Conservation (phyloP, 768 basidiomycete species). For the Trametes cubensis region DNA sequence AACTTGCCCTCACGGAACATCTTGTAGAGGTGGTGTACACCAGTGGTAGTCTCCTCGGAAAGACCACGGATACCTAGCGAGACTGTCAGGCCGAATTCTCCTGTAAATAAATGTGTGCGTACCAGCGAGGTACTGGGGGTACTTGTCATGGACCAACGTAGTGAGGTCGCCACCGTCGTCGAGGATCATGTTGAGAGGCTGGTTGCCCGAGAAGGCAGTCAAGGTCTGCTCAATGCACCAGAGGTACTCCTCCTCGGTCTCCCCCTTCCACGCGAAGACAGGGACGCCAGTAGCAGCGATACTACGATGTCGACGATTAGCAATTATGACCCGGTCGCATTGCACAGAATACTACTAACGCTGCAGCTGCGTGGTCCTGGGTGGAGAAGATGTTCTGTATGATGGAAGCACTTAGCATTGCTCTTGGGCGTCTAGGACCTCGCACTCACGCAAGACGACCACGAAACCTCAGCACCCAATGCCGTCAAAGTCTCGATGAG, state of each 20-base stretch:
- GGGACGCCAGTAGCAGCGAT: conserved; percentile 98
- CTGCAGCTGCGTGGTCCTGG: conserved; percentile 98
- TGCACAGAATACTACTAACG: conserved; percentile 51
- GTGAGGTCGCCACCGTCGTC: conserved; percentile 99
- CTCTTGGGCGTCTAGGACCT: not conserved
- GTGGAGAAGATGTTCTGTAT: conserved; percentile 97
- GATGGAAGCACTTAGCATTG: not conserved
- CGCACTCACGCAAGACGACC: conserved; percentile 90
- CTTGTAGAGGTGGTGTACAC: conserved; percentile 99
- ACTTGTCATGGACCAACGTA: conserved; percentile 92
- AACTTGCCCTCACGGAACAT: conserved; percentile 94
- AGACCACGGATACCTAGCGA: conserved; percentile 81
- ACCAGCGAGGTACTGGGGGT: conserved; percentile 85
- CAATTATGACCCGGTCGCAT: conserved; percentile 1
- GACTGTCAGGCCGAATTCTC: conserved; percentile 1
- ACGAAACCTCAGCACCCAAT: conserved; percentile 95
- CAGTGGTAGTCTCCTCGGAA: conserved; percentile 99
- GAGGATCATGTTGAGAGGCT: conserved; percentile 96
- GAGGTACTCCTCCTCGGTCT: conserved; percentile 96
- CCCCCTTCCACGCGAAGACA: conserved; percentile 99
- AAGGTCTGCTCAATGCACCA: conserved; percentile 99
- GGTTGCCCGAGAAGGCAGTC: conserved; percentile 79
- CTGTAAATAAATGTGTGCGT: conserved; percentile 21
- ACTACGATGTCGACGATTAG: conserved; percentile 40
- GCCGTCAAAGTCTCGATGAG: conserved; percentile 97